phyloP scores from a whole-genome alignment of 768 basidiomycete genomes.

The Boletus pseudo-olivaceus region DNA sequence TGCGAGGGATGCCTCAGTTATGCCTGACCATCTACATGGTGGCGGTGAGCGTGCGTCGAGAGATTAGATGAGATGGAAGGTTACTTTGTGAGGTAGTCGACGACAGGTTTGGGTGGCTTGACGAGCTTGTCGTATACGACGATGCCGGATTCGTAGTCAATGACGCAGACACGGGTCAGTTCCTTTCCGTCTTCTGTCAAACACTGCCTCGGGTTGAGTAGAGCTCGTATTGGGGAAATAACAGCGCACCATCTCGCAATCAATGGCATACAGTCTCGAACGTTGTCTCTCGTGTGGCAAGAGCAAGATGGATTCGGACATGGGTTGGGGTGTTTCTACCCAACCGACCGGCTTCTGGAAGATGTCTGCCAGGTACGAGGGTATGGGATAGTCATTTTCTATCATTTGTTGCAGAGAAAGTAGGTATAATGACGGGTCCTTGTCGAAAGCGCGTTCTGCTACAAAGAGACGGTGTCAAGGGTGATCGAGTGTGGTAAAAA shows the following conservation, averaged over 20 bases:
- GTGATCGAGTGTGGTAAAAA: not conserved
- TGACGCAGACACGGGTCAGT: slow-evolving; percentile 78
- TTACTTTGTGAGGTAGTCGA: slow-evolving; percentile 90
- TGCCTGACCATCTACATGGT: slow-evolving; percentile 78
- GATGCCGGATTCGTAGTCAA: slow-evolving; percentile 69
- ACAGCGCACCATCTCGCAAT: slow-evolving; percentile 90
- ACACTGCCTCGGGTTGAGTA: slow-evolving; percentile 50
- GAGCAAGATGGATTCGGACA: slow-evolving; percentile 30
- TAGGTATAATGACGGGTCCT: slow-evolving; percentile 66
- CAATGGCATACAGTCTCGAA: slow-evolving; percentile 73
- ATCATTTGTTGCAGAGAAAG: slow-evolving; percentile 84
- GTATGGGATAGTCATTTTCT: slow-evolving; percentile 90
- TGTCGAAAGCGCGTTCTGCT: slow-evolving; percentile 62
- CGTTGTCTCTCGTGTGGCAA: slow-evolving; percentile 30
- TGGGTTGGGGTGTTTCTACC: slow-evolving; percentile 71
- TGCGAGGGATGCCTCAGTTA: slow-evolving; percentile 70
- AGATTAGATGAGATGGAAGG: slow-evolving; percentile 5
- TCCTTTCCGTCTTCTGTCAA: slow-evolving; percentile 87
- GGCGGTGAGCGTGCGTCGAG: not conserved
- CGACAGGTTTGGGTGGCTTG: slow-evolving; percentile 78
- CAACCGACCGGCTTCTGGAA: slow-evolving; percentile 67
- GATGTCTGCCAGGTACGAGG: slow-evolving; percentile 76
- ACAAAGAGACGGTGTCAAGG: slow-evolving; percentile 13
- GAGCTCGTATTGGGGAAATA: not conserved
- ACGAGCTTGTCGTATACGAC: slow-evolving; percentile 89